Evolutionary conservation across 2,329 filamentous ascomycete species (phyloP).

Genomic region (Penicillium decumbens): DNA sequence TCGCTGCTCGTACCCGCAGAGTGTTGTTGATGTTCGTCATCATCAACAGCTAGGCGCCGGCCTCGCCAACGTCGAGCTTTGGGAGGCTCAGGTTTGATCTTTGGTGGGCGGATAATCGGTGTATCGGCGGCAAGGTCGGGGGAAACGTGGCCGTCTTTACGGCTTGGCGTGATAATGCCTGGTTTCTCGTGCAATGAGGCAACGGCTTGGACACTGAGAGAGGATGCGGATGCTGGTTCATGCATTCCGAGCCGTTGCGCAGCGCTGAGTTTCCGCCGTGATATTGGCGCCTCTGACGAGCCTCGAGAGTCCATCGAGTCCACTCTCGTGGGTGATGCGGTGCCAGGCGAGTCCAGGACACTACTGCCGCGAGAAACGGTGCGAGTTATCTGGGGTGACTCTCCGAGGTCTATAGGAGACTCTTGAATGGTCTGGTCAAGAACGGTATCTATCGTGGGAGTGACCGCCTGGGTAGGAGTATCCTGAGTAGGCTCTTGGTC

Average conservation of each 20-base stretch:
- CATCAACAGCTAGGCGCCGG: conserved; percentile 32
- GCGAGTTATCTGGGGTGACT: conserved; percentile 35
- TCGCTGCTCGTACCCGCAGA: conserved; percentile 21
- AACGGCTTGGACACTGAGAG: conserved; percentile 70
- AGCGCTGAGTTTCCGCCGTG: conserved; percentile 18
- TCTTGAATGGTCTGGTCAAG: conserved; percentile 13
- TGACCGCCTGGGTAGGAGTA: conserved; percentile 7
- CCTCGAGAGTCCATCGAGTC: conserved; percentile 31
- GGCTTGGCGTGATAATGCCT: conserved; percentile 73
- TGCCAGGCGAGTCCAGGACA: conserved; percentile 42
- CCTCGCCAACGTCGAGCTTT: conserved; percentile 43
- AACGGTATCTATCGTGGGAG: conserved; percentile 20
- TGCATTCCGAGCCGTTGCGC: conserved; percentile 60
- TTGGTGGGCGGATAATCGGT: conserved; percentile 20
- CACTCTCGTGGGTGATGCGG: conserved; percentile 40
- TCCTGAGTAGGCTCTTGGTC: conserved; percentile 15
- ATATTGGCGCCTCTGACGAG: conserved; percentile 17
- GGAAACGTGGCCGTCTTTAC: conserved; percentile 40
- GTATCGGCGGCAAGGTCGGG: conserved; percentile 20
- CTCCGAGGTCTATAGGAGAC: conserved; percentile 21
- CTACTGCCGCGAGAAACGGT: conserved; percentile 31
- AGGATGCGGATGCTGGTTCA: conserved; percentile 64
- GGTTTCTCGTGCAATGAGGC: conserved; percentile 77
- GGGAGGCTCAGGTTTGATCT: conserved; percentile 40
- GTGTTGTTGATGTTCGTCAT: conserved; percentile 22